Percentiles rank a stretch among this genome's conserved stretches.
These are phyloP conservation scores for Podosphaera aphanis DNA, from an alignment of 2,329 filamentous ascomycete species.

Conservation along the genomic window DNA sequence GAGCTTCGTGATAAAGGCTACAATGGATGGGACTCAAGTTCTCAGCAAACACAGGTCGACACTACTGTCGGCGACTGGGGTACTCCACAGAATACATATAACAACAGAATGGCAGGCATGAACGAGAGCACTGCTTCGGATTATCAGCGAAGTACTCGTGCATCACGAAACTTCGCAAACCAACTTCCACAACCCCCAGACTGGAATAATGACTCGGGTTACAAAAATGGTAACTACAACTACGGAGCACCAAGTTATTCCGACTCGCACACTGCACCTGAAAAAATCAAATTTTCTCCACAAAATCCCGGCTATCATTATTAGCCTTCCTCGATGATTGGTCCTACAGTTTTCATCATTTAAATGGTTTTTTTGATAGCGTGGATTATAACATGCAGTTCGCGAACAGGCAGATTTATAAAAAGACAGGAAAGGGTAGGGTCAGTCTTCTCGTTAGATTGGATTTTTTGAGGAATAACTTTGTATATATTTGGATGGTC, in stretches of 20 bases:
- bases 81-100: neutral
- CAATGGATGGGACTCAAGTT: neutral
- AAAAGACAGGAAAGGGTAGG: too few relatives aligned
- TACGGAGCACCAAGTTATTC: neutral
- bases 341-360: too few relatives aligned
- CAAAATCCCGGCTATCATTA: neutral
- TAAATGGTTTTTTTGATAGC: too few relatives aligned
- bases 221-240: neutral
- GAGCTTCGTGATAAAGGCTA: slow-evolving; percentile 12
- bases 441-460: too few relatives aligned
- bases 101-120: neutral
- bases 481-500: too few relatives aligned
- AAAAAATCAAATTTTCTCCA: neutral
- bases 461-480: too few relatives aligned
- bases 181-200: neutral
- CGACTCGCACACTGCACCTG: neutral
- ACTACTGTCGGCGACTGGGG: neutral
- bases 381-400: too few relatives aligned
- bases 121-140: neutral
- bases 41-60: neutral
- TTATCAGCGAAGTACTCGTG: neutral
- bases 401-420: too few relatives aligned
- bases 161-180: neutral
- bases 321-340: neutral
- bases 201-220: neutral